These are phyloP conservation scores for Colletotrichum orchidophilum DNA, from an alignment of 2,329 filamentous ascomycete genomes.

Conservation along the genomic window DNA sequence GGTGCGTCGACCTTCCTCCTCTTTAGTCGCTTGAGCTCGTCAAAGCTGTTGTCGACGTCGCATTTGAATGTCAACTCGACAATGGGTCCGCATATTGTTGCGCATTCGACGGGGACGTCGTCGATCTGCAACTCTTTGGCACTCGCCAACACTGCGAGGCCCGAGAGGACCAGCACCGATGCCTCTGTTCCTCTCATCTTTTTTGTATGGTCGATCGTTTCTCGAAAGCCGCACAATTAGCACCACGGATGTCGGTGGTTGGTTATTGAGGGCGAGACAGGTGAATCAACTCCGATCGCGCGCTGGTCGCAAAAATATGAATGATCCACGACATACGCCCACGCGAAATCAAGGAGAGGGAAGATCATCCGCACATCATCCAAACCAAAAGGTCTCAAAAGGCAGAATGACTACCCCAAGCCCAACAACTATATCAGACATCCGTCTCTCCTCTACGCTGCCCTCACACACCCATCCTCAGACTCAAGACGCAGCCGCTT, in stretches of 20 bases:
- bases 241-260: no score
- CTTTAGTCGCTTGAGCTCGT: constrained; percentile 39
- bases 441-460: not conserved
- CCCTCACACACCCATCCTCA: not conserved
- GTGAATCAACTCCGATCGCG: not conserved
- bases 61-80: constrained; percentile 52
- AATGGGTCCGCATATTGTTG: constrained; percentile 53
- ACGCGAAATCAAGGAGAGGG: not conserved
- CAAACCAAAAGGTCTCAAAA: not conserved
- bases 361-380: constrained; percentile 22
- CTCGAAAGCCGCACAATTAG: no score
- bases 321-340: not conserved
- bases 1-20: constrained; percentile 35
- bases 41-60: constrained; percentile 37
- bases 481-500: not conserved
- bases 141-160: constrained; percentile 40
- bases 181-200: constrained; percentile 41
- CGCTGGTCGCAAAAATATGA: not conserved
- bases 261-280: not conserved
- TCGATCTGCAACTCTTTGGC: constrained; percentile 45
- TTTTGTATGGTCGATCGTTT: not conserved
- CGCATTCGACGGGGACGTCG: constrained; percentile 50
- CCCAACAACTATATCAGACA: constrained; percentile 25
- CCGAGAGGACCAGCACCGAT: constrained; percentile 40
- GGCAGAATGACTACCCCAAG: not conserved